A percentile compares a stretch with the other conserved stretches of the same genome.
Evolutionary conservation across 768 basidiomycete genomes (phyloP).

Genomic region (Phlebiopsis gigantea): DNA sequence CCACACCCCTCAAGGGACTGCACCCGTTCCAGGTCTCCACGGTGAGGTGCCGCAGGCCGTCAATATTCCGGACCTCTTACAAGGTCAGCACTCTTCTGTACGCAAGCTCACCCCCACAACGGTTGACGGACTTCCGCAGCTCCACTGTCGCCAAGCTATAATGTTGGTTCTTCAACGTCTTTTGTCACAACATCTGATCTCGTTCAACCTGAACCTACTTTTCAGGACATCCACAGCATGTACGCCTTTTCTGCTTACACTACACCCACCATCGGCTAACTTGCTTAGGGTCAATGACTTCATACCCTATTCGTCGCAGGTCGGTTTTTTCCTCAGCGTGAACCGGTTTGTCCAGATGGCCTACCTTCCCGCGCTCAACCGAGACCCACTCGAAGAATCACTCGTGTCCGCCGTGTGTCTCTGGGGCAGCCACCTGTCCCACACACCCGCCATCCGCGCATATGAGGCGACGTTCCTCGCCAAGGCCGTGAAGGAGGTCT

Average conservation of each 20-base stretch:
- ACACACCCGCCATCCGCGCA: slow-evolving; percentile 16
- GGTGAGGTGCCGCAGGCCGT: neutral
- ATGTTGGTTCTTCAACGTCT: neutral
- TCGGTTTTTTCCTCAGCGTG: slow-evolving; percentile 63
- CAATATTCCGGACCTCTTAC: neutral
- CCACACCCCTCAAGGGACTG: slow-evolving; percentile 4
- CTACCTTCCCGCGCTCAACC: slow-evolving; percentile 18
- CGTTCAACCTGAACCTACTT: neutral
- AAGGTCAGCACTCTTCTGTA: neutral
- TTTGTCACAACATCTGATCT: neutral
- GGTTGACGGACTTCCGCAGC: neutral
- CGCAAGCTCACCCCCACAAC: neutral
- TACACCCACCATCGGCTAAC: neutral
- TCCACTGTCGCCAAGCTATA: neutral
- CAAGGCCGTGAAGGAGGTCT: slow-evolving; percentile 44
- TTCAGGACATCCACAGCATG: slow-evolving; percentile 6
- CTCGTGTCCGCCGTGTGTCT: slow-evolving; percentile 41
- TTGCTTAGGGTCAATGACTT: slow-evolving; percentile 51
- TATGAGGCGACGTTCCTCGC: slow-evolving; percentile 38
- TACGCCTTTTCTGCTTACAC: slow-evolving; percentile 1
- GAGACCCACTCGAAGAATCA: slow-evolving; percentile 25
- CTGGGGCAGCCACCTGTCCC: slow-evolving; percentile 29
- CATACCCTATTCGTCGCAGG: slow-evolving; percentile 47
- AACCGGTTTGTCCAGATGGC: slow-evolving; percentile 37
- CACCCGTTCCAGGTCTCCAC: neutral